These are phyloP conservation scores for Cercophora newfieldiana DNA, from an alignment of 495 filamentous ascomycete species.

Conservation along the genomic window DNA sequence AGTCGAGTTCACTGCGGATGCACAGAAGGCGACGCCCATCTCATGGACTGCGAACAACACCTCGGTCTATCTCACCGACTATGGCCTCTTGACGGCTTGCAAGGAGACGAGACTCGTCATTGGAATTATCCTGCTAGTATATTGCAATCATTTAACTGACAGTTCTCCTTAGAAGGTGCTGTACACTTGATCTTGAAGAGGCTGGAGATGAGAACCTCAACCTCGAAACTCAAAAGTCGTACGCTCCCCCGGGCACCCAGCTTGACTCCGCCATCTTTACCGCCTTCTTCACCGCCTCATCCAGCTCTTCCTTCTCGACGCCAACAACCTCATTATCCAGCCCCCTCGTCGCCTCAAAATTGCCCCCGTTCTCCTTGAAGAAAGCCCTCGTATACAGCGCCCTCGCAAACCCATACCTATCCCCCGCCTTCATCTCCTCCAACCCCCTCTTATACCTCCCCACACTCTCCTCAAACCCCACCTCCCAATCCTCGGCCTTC, in stretches of 20 bases:
- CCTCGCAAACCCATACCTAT: slow-evolving; percentile 48
- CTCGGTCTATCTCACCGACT: too few species aligned
- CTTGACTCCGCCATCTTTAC: slow-evolving; percentile 30
- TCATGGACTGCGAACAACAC: too few species aligned
- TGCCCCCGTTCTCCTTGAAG: slow-evolving; percentile 45
- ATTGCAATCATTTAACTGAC: too few species aligned
- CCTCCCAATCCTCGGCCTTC: slow-evolving; percentile 57
- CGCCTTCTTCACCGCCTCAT: slow-evolving; percentile 51
- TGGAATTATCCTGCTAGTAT: too few species aligned
- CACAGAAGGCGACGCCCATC: too few species aligned
- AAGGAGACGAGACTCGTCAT: too few species aligned
- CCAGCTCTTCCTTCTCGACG: slow-evolving; percentile 60
- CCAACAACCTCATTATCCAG: slow-evolving; percentile 54
- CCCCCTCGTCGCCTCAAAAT: slow-evolving; percentile 40
- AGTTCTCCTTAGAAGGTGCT: too few species aligned
- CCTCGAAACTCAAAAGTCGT: neutral
- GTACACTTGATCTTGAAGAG: too few species aligned
- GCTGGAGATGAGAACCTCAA: too few species aligned
- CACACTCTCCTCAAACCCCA: slow-evolving; percentile 41
- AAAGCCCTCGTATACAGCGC: slow-evolving; percentile 55
- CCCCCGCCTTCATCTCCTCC: slow-evolving; percentile 42
- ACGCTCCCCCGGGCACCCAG: neutral
- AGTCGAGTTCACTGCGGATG: too few species aligned
- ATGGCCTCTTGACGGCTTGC: too few species aligned
- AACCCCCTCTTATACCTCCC: slow-evolving; percentile 47